Conservation (phyloP, 2,329 filamentous ascomycete genomes). For the Davidsoniella eucalypti region DNA sequence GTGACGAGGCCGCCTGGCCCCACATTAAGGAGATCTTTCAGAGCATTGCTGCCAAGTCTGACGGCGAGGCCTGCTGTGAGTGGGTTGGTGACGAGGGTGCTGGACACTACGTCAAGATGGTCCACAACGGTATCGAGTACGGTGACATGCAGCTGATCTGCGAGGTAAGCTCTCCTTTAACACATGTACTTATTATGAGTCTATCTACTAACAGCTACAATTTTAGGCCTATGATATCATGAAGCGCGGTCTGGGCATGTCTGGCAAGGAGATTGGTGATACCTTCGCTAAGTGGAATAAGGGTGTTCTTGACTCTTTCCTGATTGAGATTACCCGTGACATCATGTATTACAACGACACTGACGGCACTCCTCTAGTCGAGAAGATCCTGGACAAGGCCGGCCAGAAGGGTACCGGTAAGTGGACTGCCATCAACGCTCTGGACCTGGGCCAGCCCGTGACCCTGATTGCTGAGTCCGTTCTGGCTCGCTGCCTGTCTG, state of each 20-base stretch:
- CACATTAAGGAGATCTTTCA: slow-evolving; percentile 99
- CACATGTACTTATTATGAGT: not conserved
- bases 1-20: slow-evolving; percentile 95
- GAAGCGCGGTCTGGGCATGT: slow-evolving; percentile 88
- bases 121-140: slow-evolving; percentile 99
- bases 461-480: slow-evolving; percentile 96
- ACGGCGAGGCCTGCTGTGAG: slow-evolving; percentile 94
- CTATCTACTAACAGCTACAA: not conserved
- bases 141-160: slow-evolving; percentile 99
- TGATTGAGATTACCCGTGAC: slow-evolving; percentile 97
- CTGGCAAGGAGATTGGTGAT: slow-evolving; percentile 88
- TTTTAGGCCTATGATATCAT: slow-evolving; percentile 93
- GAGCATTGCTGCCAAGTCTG: slow-evolving; percentile 92
- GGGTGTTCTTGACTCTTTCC: slow-evolving; percentile 95
- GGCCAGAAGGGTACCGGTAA: slow-evolving; percentile 99
- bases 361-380: slow-evolving; percentile 74
- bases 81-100: slow-evolving; percentile 99
- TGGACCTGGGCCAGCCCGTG: slow-evolving; percentile 96
- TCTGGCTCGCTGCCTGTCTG: slow-evolving; percentile 83
- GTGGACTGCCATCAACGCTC: slow-evolving; percentile 98
- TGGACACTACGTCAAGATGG: slow-evolving; percentile 99
- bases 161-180: slow-evolving; percentile 49
- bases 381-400: slow-evolving; percentile 98
- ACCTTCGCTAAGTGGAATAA: slow-evolving; percentile 95
- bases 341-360: slow-evolving; percentile 98